Evolutionary conservation across 2,329 filamentous ascomycete genomes (phyloP), one percentile per base, ranked within the genome.

Genomic region (Triangularia setosa): DNA sequence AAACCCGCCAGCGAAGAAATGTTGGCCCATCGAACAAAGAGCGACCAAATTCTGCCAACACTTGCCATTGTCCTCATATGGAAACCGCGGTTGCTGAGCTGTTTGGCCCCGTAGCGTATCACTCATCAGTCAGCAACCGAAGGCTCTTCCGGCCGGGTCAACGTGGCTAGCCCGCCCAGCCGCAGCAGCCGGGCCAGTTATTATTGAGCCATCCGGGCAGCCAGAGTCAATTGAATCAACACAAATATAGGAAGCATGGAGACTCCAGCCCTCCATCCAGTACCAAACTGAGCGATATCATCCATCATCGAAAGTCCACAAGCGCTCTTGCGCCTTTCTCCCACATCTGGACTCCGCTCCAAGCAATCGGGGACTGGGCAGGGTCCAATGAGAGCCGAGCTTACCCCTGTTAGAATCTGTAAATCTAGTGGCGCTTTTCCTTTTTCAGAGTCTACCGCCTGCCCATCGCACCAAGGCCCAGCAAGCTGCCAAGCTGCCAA

Each of bases 361-460:
- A 25, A 55, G 25, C 35, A 27, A 53, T 52, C 27, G n/a, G 35
- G 24, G 16, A 58, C 58, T 48, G 58, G 58, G 14, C 16, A 18
- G 58, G 58, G 58, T 25, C 25, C 58, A 48, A 28, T 27, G 28
- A 11, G 58, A 48, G 40, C 44, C 16, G 44, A 18, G 40, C 14
- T 33, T 24, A 27, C 24, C 35, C 56, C 23, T 33, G 56, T 58
- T 16, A 35, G 30, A 24, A 21, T 24, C 40, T 53, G n/a, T 23
- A 48, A 60, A 59, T 55, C 48, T 48, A 56, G 60, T 27, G 8
- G 56, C 55, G 55, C 60, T 52, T 62, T 62, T 60, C 59, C 63
- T 59, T 33, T n/a, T 61, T 59, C 63, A 59, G 35, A 58, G 63
- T 44, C 44, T 60, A 21, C 55, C 30, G 28, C 54, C 53, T 60